These are phyloP conservation scores for Xylaria acuta DNA, from an alignment of 495 filamentous ascomycete genomes.

Conservation along the genomic window DNA sequence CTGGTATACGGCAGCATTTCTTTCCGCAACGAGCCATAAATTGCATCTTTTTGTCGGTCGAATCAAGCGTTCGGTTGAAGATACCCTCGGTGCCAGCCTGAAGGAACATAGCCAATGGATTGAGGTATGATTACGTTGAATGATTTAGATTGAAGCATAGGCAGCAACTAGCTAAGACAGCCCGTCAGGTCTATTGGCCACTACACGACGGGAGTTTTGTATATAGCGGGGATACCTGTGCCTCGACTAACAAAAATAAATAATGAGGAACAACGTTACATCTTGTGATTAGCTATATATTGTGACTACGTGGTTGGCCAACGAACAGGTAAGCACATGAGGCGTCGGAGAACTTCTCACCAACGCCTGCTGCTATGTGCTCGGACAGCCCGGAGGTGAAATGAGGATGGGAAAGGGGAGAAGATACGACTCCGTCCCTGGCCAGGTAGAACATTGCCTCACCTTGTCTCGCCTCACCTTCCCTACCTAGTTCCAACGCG, in stretches of 20 bases:
- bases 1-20: not conserved
- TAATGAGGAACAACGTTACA: not conserved
- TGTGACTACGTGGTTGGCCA: not conserved
- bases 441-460: not conserved
- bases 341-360: not conserved
- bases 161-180: not conserved
- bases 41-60: constrained; percentile 8
- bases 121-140: not conserved
- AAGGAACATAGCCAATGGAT: constrained; percentile 11
- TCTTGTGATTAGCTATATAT: not conserved
- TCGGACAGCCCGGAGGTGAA: not conserved
- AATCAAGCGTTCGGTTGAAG: constrained; percentile 20
- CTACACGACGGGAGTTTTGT: not conserved
- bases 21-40: constrained; percentile 5
- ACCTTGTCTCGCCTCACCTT: not conserved
- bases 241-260: not conserved
- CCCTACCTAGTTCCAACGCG: not conserved
- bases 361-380: not conserved
- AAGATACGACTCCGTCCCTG: not conserved
- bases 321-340: not conserved
- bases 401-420: not conserved
- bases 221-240: not conserved
- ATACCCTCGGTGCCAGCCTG: constrained; percentile 22
- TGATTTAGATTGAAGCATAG: not conserved
- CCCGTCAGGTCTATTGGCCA: not conserved